A percentile compares a stretch with the other conserved stretches of the same genome.
These are phyloP conservation scores for Amanita fuliginea DNA, from an alignment of 768 basidiomycete genomes.

Conservation along the genomic window DNA sequence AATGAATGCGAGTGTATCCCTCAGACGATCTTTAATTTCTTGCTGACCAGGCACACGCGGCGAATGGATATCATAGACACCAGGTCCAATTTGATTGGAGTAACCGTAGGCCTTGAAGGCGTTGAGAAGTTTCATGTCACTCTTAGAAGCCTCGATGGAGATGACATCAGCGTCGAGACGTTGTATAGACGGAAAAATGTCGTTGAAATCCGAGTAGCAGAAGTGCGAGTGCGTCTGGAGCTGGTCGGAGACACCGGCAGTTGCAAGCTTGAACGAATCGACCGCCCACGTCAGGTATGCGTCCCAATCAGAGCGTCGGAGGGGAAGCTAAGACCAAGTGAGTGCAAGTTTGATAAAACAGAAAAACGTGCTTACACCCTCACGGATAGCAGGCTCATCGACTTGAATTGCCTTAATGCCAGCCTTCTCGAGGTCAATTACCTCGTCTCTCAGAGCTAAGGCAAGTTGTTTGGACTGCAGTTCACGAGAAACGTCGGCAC, in stretches of 20 bases:
- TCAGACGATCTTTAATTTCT: conserved; percentile 91
- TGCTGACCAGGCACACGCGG: conserved; percentile 91
- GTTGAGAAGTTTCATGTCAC: conserved; percentile 92
- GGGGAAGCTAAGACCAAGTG: conserved; percentile 57
- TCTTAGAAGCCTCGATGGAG: conserved; percentile 97
- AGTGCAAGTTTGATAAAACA: conserved; percentile 8
- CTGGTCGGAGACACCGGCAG: conserved; percentile 87
- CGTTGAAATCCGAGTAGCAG: conserved; percentile 98
- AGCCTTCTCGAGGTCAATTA: conserved; percentile 91
- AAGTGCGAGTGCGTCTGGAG: conserved; percentile 99
- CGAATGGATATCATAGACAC: conserved; percentile 99
- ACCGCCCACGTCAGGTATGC: conserved; percentile 96
- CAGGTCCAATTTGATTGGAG: conserved; percentile 95
- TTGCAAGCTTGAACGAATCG: conserved; percentile 96
- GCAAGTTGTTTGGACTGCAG: conserved; percentile 98
- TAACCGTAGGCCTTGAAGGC: conserved; percentile 95
- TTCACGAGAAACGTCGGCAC: conserved; percentile 93
- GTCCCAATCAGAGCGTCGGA: conserved; percentile 94
- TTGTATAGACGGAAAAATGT: conserved; percentile 97
- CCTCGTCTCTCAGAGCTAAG: conserved; percentile 95
- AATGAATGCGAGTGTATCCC: conserved; percentile 73
- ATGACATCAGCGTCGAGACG: conserved; percentile 97
- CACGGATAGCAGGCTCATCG: conserved; percentile 98
- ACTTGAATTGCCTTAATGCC: conserved; percentile 98
- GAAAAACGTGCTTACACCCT: conserved; percentile 59